Percentiles rank a stretch among this genome's conserved stretches.
These are phyloP conservation scores for Kwoniella sp. DNA, from an alignment of 768 basidiomycete genomes.

Conservation along the genomic window DNA sequence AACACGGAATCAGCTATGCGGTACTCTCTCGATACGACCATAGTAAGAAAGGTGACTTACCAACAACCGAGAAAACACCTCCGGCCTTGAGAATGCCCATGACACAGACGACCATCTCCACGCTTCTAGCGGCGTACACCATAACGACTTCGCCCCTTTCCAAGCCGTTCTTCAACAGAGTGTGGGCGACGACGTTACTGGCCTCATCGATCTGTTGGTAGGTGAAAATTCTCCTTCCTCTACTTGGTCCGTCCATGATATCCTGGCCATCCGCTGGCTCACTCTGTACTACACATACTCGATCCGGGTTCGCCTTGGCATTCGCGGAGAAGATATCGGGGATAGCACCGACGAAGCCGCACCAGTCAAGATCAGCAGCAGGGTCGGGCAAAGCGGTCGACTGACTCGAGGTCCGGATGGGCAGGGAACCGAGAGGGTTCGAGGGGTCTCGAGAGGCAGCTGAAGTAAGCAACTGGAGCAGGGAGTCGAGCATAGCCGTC, in stretches of 20 bases:
- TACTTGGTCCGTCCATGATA: constrained; percentile 55
- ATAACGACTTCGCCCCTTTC: constrained; percentile 94
- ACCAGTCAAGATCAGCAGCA: constrained; percentile 88
- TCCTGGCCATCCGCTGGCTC: constrained; percentile 41
- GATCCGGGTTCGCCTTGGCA: constrained; percentile 74
- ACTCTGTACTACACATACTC: constrained; percentile 82
- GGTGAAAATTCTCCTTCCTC: constrained; percentile 67
- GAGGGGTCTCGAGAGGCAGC: constrained; percentile 66
- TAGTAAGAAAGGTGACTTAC: constrained; percentile 60
- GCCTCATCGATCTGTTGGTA: constrained; percentile 81
- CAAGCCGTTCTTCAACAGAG: constrained; percentile 80
- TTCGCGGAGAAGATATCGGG: constrained; percentile 91
- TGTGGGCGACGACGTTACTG: constrained; percentile 85
- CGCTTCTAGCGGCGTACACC: constrained; percentile 94
- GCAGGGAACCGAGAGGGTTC: constrained; percentile 73
- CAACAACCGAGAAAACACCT: constrained; percentile 95
- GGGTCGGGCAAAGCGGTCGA: constrained; percentile 75
- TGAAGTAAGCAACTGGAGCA: constrained; percentile 67
- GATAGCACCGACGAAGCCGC: constrained; percentile 95
- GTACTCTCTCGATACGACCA: neutral
- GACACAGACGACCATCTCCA: constrained; percentile 94
- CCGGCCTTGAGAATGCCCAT: constrained; percentile 96
- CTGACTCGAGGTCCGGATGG: constrained; percentile 74
- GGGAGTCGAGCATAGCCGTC: constrained; percentile 76
- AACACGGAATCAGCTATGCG: neutral